A percentile compares a stretch with the other conserved stretches of the same genome.
Evolutionary conservation across 441 rosid genomes (phyloP).

Genomic region (Populus hybrid): DNA sequence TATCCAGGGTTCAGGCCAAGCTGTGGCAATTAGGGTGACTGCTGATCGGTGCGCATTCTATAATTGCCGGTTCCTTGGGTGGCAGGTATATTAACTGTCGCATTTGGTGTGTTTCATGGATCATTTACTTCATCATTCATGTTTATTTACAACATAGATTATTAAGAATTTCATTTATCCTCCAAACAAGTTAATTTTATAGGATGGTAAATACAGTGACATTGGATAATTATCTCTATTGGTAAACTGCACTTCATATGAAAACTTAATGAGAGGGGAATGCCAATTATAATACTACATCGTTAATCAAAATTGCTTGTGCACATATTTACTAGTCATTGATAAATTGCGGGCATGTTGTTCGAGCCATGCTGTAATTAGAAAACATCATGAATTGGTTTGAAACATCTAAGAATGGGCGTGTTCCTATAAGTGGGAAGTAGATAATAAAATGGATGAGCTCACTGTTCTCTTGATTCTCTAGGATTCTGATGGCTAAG

Average conservation of each 20-base stretch:
- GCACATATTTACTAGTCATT: neutral
- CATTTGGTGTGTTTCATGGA: neutral
- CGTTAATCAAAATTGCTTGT: neutral
- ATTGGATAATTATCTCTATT: neutral
- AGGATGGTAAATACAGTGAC: neutral
- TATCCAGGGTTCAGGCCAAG: conserved; percentile 91
- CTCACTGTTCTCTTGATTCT: neutral
- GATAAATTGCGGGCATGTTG: neutral
- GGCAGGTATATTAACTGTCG: conserved; percentile 65
- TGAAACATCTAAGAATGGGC: neutral
- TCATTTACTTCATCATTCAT: neutral
- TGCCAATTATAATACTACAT: neutral
- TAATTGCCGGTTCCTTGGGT: conserved; percentile 91
- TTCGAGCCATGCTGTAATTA: neutral
- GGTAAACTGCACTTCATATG: neutral
- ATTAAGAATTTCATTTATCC: neutral
- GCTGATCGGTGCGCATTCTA: conserved; percentile 96
- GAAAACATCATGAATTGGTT: neutral
- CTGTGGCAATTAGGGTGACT: conserved; percentile 90
- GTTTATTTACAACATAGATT: neutral
- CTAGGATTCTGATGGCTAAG: neutral
- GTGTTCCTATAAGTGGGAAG: neutral
- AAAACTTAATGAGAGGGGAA: neutral
- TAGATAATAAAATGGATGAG: neutral
- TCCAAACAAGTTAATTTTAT: neutral